These are phyloP conservation scores for Podospora pseudocomata DNA, from an alignment of 495 filamentous ascomycete species.

Conservation along the genomic window DNA sequence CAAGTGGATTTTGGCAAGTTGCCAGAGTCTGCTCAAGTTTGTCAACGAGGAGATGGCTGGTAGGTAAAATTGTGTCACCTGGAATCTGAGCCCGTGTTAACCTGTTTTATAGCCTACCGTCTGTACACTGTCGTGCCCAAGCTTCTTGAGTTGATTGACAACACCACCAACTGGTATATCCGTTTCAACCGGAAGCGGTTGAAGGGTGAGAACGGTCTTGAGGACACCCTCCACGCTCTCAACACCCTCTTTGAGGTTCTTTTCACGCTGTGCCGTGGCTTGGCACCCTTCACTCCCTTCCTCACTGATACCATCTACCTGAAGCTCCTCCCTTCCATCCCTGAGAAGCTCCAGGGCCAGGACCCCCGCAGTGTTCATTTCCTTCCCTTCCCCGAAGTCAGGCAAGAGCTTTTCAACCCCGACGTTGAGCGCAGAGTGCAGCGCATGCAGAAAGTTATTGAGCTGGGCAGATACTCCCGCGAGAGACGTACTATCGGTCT, in stretches of 20 bases:
- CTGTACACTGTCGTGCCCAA: slow-evolving; percentile 93
- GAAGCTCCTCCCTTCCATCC: slow-evolving; percentile 62
- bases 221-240: slow-evolving; percentile 82
- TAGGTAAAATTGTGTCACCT: slow-evolving; percentile 29
- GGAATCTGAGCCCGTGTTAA: slow-evolving; percentile 10
- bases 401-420: slow-evolving; percentile 80
- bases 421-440: slow-evolving; percentile 80
- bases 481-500: slow-evolving; percentile 81
- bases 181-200: slow-evolving; percentile 95
- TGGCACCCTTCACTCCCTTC: slow-evolving; percentile 96
- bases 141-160: slow-evolving; percentile 83
- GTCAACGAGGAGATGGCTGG: slow-evolving; percentile 93
- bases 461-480: slow-evolving; percentile 77
- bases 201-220: slow-evolving; percentile 83
- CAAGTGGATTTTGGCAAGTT: slow-evolving; percentile 89
- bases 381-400: slow-evolving; percentile 81
- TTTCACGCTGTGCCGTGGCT: slow-evolving; percentile 77
- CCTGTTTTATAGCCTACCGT: slow-evolving; percentile 56
- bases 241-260: slow-evolving; percentile 97
- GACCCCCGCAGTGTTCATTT: slow-evolving; percentile 90
- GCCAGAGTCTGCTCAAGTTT: slow-evolving; percentile 87
- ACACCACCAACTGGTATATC: slow-evolving; percentile 99
- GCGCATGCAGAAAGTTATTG: slow-evolving; percentile 94
- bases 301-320: slow-evolving; percentile 92
- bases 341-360: slow-evolving; percentile 58